phyloP scores from a whole-genome alignment of 2,329 filamentous ascomycete genomes.

The Elsinoe arachidis region DNA sequence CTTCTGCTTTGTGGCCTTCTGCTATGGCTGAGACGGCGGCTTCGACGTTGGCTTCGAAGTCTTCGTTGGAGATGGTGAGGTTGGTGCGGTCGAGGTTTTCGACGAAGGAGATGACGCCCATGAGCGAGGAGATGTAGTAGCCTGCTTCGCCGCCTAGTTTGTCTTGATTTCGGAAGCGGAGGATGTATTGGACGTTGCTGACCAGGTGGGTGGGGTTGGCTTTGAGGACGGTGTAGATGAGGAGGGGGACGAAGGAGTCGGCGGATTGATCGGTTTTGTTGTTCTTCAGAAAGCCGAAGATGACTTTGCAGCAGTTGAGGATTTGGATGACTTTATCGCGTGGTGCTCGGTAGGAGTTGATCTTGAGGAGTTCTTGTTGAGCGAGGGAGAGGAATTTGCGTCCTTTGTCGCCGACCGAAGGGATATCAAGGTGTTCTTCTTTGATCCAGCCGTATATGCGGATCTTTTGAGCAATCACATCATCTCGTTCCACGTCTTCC shows the following conservation, averaged over 20 bases:
- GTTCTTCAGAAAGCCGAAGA: conserved; percentile 89
- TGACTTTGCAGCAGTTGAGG: conserved; percentile 97
- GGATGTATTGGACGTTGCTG: conserved; percentile 95
- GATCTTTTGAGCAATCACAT: conserved; percentile 93
- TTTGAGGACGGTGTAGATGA: conserved; percentile 93
- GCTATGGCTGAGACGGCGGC: conserved; percentile 91
- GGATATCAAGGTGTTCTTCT: conserved; percentile 90
- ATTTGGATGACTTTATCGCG: conserved; percentile 98
- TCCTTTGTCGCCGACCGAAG: conserved; percentile 73
- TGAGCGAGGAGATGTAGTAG: conserved; percentile 92
- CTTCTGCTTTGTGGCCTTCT: conserved; percentile 65
- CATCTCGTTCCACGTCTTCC: conserved; percentile 93
- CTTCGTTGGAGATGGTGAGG: conserved; percentile 84
- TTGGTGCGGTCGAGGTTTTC: conserved; percentile 93
- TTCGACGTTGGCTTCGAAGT: conserved; percentile 95
- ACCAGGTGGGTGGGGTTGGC: conserved; percentile 92
- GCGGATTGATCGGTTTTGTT: conserved; percentile 89
- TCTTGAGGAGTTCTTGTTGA: conserved; percentile 90
- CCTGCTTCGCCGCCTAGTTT: conserved; percentile 96
- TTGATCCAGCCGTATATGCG: conserved; percentile 92
- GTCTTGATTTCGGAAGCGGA: conserved; percentile 93
- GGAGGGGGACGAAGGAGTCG: conserved; percentile 86
- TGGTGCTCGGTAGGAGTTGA: conserved; percentile 93
- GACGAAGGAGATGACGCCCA: conserved; percentile 93
- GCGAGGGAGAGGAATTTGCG: conserved; percentile 80